Base-by-base conservation (phyloP, 2,329 filamentous ascomycete genomes). In the Exophiala viscosa region DNA sequence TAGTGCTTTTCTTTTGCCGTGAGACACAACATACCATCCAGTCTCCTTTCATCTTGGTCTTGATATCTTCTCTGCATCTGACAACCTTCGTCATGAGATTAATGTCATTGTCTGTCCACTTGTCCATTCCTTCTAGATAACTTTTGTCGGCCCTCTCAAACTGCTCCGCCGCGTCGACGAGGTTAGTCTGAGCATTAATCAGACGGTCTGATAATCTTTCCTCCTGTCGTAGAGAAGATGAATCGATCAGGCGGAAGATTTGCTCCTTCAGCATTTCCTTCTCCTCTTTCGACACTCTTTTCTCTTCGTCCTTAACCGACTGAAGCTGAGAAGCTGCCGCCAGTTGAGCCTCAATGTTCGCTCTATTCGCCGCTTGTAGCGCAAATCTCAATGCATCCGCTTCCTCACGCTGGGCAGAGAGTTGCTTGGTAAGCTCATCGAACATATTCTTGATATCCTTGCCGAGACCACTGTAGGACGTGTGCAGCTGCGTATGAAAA, bases 401-500 rank as follows among this genome's bases (percentile, higher is more conserved):
- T 67, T 96, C 90, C 7, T 77, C 75, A 63, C 87, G 87, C 66
- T 97, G 92, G 8, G 83, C 77, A 34, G 83, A 81, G 50, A 96
- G 78, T 61, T 90, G 85, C 58, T 80, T 82, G 45, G 88, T 77
- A 45, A 96, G 77, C 10, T 88, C 85, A 59, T 96, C 90, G 61
- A 97, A 96, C 18, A 92, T 81, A 4, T 75, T 74, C 67, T 92
- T 95, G 74, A 96, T 90, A 61, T 97, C 90, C 54, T 85, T 85
- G 7, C 90, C 90, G 1, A 97, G 79, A 1, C 82, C 80, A 60
- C 85, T 87, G 68, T 96, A 96, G 0, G 92, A 96, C 10, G 82
- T 74, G 64, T 95, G 90, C 28, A 97, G 80, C 76, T 92, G 51
- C 45, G 77, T 81, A 68, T 96, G 90, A 64, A 97, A 95, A n/a